Conservation (phyloP, 2,329 filamentous ascomycete genomes). For the Thelonectria discophora region DNA sequence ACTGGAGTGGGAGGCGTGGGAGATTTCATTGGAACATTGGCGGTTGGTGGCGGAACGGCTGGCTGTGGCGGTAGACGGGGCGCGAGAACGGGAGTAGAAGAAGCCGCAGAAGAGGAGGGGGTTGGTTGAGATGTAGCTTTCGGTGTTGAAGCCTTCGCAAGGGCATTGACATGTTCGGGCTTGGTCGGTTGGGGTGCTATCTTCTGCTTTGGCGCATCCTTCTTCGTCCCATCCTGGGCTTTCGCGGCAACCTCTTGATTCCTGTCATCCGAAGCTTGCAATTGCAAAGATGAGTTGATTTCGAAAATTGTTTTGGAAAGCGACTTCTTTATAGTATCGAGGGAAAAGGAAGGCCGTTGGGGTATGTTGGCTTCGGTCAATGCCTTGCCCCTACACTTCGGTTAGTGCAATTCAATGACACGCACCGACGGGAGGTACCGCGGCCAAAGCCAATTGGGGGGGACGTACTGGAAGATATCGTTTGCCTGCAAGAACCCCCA, state of each 20-base stretch:
- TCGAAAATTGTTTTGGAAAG: constrained; percentile 44
- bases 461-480: constrained; percentile 68
- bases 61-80: constrained; percentile 4
- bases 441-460: constrained; percentile 24
- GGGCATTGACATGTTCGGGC: constrained; percentile 19
- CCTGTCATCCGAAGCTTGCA: constrained; percentile 22
- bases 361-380: constrained; percentile 65
- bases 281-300: constrained; percentile 25
- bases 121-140: constrained; percentile 25
- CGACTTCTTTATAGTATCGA: constrained; percentile 54
- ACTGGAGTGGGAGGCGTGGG: constrained; percentile 12
- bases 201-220: constrained; percentile 28
- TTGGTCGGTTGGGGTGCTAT: constrained; percentile 23
- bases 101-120: not conserved
- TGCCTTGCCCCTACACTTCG: constrained; percentile 47
- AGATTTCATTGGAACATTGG: constrained; percentile 29
- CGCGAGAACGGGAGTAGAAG: not conserved
- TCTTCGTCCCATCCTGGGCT: constrained; percentile 24
- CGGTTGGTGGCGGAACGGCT: constrained; percentile 5
- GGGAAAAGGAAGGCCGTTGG: constrained; percentile 54
- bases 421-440: constrained; percentile 29
- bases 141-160: constrained; percentile 25
- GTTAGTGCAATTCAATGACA: constrained; percentile 38
- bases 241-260: constrained; percentile 18
- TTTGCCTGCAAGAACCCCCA: constrained; percentile 64